These are phyloP conservation scores for Davidsoniella australis DNA, from an alignment of 2,329 filamentous ascomycete genomes.

Conservation along the genomic window DNA sequence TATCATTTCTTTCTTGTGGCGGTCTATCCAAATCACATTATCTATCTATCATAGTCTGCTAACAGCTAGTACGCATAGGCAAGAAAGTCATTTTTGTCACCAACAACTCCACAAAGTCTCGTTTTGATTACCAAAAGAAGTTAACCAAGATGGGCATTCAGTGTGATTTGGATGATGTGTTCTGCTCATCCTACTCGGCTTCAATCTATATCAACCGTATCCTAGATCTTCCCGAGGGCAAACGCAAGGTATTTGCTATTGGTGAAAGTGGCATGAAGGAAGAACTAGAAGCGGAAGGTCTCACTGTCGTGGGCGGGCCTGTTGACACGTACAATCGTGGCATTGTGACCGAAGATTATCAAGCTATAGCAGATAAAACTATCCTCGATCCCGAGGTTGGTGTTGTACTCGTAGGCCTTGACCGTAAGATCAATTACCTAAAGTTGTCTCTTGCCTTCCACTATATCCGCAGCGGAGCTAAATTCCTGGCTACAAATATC, in stretches of 20 bases:
- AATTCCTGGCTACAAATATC: conserved; percentile 83
- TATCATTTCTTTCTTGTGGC: background rate
- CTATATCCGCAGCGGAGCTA: conserved; percentile 66
- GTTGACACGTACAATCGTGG: conserved; percentile 63
- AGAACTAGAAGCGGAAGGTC: conserved; percentile 63
- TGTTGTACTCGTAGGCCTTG: conserved; percentile 73
- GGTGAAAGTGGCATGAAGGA: conserved; percentile 84
- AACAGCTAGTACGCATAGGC: conserved; percentile 31
- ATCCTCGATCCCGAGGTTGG: conserved; percentile 75
- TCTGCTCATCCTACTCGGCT: conserved; percentile 86
- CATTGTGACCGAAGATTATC: conserved; percentile 66
- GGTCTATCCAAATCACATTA: background rate
- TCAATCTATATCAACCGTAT: conserved; percentile 93
- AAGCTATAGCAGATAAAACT: conserved; percentile 55
- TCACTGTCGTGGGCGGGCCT: conserved; percentile 73
- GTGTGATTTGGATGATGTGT: conserved; percentile 72
- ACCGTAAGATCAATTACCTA: conserved; percentile 90
- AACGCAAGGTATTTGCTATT: conserved; percentile 87
- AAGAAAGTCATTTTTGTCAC: conserved; percentile 93
- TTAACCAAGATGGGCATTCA: conserved; percentile 68
- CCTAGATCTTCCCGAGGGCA: conserved; percentile 56
- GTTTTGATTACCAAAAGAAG: conserved; percentile 83
- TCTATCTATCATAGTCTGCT: background rate
- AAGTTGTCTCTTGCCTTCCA: conserved; percentile 75
- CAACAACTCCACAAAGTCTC: conserved; percentile 96